Evolutionary conservation across 768 basidiomycete genomes (phyloP), one percentile per base, ranked within the genome.

Genomic region (Suillus weaverae): DNA sequence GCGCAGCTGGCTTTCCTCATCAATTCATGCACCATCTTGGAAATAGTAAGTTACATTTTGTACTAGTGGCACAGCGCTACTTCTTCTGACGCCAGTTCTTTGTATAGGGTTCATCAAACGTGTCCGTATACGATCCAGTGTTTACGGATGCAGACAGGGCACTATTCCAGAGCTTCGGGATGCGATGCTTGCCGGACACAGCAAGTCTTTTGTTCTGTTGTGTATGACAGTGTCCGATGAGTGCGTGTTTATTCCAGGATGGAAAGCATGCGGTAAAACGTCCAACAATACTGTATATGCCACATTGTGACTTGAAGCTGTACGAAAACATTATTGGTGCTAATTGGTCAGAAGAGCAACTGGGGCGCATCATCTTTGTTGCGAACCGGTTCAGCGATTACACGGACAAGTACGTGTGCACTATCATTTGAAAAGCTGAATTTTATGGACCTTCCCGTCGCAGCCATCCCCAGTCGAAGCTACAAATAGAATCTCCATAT

Each of bases 231-330:
- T 66, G 51, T 61, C 57, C 62, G 60, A 68, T 66, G 7, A 72
- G 61, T 26, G 60, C 48, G 35, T 55, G 41, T 35, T 60, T 66
- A 32, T 62, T 57, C 30, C 69, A 84, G 81, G 73, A 72, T 32
- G 75, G 74, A 30, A 73, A 72, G 61, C 73, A 81, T 63, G 62
- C 64, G 18, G 41, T 78, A 55, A 66, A 68, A 33, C 60, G 67
- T 62, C 85, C 87, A 67, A 90, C 89, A 55, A 79, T 93, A 62
- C 78, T 88, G 62, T 91, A 85, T 77, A 91, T 92, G 89, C 91
- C 90, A 26, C 91, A 92, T 74, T 92, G 91, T 72, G 89, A 90
- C 70, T 71, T 89, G 74, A 82, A 81, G 66, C 80, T 92, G 33
- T 90, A 92, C 73, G 89, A 93, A 71, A 81, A 77, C 67, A 70